phyloP scores from a whole-genome alignment of 208 protist genomes.

The Trypanosoma cruzi region DNA sequence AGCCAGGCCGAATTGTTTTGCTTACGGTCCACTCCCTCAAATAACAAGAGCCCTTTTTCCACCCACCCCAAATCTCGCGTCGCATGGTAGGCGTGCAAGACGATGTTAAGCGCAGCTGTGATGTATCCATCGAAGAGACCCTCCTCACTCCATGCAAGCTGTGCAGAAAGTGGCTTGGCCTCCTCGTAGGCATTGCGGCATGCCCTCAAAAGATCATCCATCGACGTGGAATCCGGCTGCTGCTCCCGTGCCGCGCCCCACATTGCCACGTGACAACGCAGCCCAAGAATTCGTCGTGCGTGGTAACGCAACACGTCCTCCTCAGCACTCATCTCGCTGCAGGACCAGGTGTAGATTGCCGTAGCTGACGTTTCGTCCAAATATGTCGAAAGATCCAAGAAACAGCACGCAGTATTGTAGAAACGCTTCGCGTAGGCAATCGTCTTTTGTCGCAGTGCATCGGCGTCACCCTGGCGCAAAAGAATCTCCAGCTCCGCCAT shows the following conservation, averaged over 20 bases:
- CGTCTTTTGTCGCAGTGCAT: constrained; percentile 38
- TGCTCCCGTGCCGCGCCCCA: constrained; percentile 44
- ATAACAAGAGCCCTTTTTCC: constrained; percentile 47
- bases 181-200: constrained; percentile 51
- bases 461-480: constrained; percentile 23
- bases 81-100: constrained; percentile 61
- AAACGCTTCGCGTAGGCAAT: constrained; percentile 77
- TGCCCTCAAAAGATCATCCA: constrained; percentile 44
- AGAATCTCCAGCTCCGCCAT: constrained; percentile 78
- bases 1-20: constrained; percentile 87
- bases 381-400: constrained; percentile 85
- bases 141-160: constrained; percentile 83
- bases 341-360: constrained; percentile 66
- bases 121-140: constrained; percentile 86
- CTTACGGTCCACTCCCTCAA: constrained; percentile 57
- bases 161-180: constrained; percentile 49
- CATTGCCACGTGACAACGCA: constrained; percentile 68
- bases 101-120: constrained; percentile 66
- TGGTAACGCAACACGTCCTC: constrained; percentile 37
- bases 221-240: constrained; percentile 32
- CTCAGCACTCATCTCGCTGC: not conserved
- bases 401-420: constrained; percentile 75
- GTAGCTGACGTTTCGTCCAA: constrained; percentile 47
- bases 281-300: constrained; percentile 63
- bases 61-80: constrained; percentile 41